These are phyloP conservation scores for Porphyra umbilicalis DNA, from an alignment of 31 red algal species.

Conservation along the genomic window DNA sequence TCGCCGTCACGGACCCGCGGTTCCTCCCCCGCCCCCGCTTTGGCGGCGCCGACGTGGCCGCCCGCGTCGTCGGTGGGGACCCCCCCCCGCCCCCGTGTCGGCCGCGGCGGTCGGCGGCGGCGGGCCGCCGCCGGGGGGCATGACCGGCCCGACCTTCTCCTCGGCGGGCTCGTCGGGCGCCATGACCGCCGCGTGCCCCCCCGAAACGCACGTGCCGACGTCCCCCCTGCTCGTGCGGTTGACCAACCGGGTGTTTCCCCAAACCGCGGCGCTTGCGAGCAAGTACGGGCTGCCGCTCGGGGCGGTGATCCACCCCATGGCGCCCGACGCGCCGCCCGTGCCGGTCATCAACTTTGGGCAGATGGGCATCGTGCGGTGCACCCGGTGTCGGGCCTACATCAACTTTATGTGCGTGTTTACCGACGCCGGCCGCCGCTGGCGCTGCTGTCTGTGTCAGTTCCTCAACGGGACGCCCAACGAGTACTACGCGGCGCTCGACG, in stretches of 20 bases:
- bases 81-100: constrained; percentile 17
- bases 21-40: constrained; percentile 50
- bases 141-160: background rate
- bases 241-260: constrained; percentile 56
- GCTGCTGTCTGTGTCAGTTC: constrained; percentile 82
- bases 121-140: background rate
- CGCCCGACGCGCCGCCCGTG: constrained; percentile 12
- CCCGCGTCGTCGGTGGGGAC: constrained; percentile 33
- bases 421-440: constrained; percentile 85
- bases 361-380: constrained; percentile 86
- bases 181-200: constrained; percentile 58
- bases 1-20: constrained; percentile 26
- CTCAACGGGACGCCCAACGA: constrained; percentile 75
- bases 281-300: constrained; percentile 86
- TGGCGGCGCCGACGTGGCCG: constrained; percentile 17
- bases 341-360: constrained; percentile 92
- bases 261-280: constrained; percentile 26
- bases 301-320: constrained; percentile 84
- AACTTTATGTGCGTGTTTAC: constrained; percentile 73
- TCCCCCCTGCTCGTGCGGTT: constrained; percentile 44
- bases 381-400: constrained; percentile 85
- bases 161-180: background rate
- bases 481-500: constrained; percentile 89
- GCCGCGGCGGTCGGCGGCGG: background rate
- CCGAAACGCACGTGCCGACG: constrained; percentile 59